Evolutionary conservation across 495 filamentous ascomycete species (phyloP).

Genomic region (Hypoxylon trugodes): DNA sequence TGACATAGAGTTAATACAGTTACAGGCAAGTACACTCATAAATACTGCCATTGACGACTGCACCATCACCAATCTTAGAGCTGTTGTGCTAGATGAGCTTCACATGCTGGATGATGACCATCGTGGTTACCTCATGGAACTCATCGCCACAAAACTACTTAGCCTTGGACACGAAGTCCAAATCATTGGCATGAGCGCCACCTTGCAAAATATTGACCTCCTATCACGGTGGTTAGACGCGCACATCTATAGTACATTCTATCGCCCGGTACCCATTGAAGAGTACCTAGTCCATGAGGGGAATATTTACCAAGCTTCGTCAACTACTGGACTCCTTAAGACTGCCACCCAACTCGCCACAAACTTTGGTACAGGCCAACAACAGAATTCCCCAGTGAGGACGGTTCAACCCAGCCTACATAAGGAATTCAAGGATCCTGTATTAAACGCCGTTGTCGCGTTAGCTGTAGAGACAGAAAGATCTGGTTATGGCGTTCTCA

Average conservation of each 20-base stretch:
- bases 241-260: constrained; percentile 75
- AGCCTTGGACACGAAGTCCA: constrained; percentile 74
- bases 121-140: constrained; percentile 81
- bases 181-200: constrained; percentile 86
- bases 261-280: constrained; percentile 76
- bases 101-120: constrained; percentile 85
- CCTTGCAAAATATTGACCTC: constrained; percentile 74
- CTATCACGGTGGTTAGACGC: constrained; percentile 77
- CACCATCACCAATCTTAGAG: constrained; percentile 67
- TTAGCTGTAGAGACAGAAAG: constrained; percentile 71
- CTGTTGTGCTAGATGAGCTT: constrained; percentile 80
- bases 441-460: constrained; percentile 74
- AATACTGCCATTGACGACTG: constrained; percentile 79
- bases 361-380: constrained; percentile 47
- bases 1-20: constrained; percentile 27
- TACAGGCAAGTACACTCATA: constrained; percentile 79
- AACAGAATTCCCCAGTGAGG: constrained; percentile 52
- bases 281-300: constrained; percentile 82
- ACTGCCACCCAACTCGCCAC: constrained; percentile 63
- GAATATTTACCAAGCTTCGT: constrained; percentile 70
- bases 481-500: constrained; percentile 74
- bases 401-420: constrained; percentile 62
- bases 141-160: constrained; percentile 81
- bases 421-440: constrained; percentile 68
- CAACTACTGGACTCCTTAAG: constrained; percentile 68